These are phyloP conservation scores for Butyriboletus appendiculatus DNA, from an alignment of 1,284 basidiomycete species.

Conservation along the genomic window DNA sequence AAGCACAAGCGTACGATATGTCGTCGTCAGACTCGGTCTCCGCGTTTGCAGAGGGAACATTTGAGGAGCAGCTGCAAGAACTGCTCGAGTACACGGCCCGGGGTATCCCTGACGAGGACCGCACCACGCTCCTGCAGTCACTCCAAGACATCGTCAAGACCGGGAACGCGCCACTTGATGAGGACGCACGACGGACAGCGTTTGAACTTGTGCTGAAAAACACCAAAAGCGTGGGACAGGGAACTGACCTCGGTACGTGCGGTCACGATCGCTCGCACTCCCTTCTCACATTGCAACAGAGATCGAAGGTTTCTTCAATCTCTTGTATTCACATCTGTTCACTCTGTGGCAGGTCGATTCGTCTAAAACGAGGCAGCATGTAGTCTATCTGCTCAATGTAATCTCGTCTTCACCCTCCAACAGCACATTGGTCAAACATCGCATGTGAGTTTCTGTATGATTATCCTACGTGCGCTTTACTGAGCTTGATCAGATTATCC, in stretches of 20 bases:
- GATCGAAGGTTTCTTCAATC: constrained; percentile 86
- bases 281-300: constrained; percentile 45
- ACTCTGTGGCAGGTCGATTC: constrained; percentile 55
- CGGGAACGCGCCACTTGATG: constrained; percentile 45
- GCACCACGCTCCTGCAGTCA: constrained; percentile 60
- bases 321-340: constrained; percentile 71
- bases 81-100: constrained; percentile 77
- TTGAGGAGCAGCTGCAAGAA: constrained; percentile 82
- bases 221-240: constrained; percentile 71
- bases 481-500: constrained; percentile 58
- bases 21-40: constrained; percentile 66
- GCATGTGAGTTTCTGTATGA: constrained; percentile 51
- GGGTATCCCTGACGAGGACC: constrained; percentile 68
- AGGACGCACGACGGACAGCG: constrained; percentile 50
- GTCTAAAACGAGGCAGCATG: constrained; percentile 51
- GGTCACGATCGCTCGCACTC: background rate
- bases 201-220: constrained; percentile 60
- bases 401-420: constrained; percentile 57
- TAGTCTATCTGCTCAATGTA: constrained; percentile 53
- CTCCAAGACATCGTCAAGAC: constrained; percentile 63
- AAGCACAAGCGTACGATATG: constrained; percentile 16
- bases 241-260: constrained; percentile 67
- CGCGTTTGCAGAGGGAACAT: constrained; percentile 87
- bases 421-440: constrained; percentile 61
- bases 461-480: constrained; percentile 1